These are phyloP conservation scores for Epichloe gansuensis DNA, from an alignment of 2,329 filamentous ascomycete genomes.

Conservation along the genomic window DNA sequence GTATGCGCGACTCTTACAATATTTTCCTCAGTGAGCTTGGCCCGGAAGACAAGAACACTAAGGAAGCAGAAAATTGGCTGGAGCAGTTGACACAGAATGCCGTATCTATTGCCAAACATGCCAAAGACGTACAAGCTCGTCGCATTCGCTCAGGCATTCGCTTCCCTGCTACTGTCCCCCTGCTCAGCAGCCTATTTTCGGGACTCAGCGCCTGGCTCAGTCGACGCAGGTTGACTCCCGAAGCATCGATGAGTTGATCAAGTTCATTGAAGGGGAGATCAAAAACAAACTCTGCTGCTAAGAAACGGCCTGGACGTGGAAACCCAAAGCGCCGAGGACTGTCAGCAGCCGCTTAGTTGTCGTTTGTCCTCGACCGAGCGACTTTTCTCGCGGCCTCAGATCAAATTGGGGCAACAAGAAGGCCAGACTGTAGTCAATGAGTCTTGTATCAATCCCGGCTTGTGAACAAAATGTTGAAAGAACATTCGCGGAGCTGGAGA, in stretches of 20 bases:
- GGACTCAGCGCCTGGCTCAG: slow-evolving; percentile 17
- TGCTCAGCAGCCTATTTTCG: slow-evolving; percentile 16
- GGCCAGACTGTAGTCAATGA: not conserved
- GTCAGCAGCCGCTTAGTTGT: slow-evolving; percentile 2
- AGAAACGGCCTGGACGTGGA: slow-evolving; percentile 41
- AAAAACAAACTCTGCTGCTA: slow-evolving; percentile 36
- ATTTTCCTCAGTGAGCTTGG: slow-evolving; percentile 86
- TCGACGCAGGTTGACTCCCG: slow-evolving; percentile 51
- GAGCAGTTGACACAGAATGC: slow-evolving; percentile 94
- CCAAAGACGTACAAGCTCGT: slow-evolving; percentile 71
- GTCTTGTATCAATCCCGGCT: not conserved
- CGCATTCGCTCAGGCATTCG: slow-evolving; percentile 59
- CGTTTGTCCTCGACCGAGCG: not conserved
- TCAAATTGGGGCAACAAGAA: not conserved
- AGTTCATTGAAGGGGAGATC: slow-evolving; percentile 77
- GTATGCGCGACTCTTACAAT: slow-evolving; percentile 94
- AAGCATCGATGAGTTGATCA: slow-evolving; percentile 85
- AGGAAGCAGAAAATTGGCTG: slow-evolving; percentile 93
- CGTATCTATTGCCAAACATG: slow-evolving; percentile 85
- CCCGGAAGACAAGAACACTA: slow-evolving; percentile 88
- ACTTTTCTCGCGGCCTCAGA: not conserved
- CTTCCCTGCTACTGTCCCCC: slow-evolving; percentile 35
- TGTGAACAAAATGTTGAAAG: not conserved
- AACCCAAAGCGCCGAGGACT: slow-evolving; percentile 44
- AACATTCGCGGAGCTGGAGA: not conserved